These are phyloP conservation scores for Dactylellina drechsleri DNA, from an alignment of 2,329 filamentous ascomycete species.

Conservation along the genomic window DNA sequence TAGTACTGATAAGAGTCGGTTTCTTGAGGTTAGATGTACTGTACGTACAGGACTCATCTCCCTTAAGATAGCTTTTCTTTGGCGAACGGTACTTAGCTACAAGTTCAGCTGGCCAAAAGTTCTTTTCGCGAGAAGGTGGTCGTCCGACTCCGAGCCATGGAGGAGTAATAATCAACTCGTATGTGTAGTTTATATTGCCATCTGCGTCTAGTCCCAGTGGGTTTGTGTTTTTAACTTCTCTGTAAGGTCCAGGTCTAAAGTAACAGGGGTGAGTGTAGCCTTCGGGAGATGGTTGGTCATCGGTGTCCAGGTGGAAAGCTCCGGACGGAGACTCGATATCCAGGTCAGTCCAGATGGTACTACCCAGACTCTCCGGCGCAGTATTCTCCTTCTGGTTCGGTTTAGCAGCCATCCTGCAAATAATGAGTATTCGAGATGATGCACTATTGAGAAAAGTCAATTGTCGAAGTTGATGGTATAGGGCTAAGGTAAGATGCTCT, in stretches of 20 bases:
- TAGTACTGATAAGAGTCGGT: too few relatives aligned
- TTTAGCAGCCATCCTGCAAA: not conserved
- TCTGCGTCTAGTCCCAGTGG: slow-evolving; percentile 26
- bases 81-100: slow-evolving; percentile 17
- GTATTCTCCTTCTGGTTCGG: slow-evolving; percentile 23
- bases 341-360: not conserved
- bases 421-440: too few relatives aligned
- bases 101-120: slow-evolving; percentile 33
- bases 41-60: not conserved
- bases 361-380: not conserved
- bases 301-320: not conserved
- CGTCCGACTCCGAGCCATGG: slow-evolving; percentile 5
- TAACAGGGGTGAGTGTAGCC: slow-evolving; percentile 35
- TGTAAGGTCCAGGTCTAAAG: slow-evolving; percentile 20
- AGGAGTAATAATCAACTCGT: not conserved
- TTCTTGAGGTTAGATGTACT: not conserved
- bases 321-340: not conserved
- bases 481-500: too few relatives aligned
- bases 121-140: slow-evolving; percentile 12
- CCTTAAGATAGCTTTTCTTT: slow-evolving; percentile 4
- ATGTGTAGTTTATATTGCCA: slow-evolving; percentile 15
- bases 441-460: not conserved
- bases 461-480: not conserved
- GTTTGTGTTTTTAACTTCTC: slow-evolving; percentile 4
- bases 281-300: slow-evolving; percentile 17